phyloP scores from a whole-genome alignment of 805 yeast species.

The Pichia manshurica region DNA sequence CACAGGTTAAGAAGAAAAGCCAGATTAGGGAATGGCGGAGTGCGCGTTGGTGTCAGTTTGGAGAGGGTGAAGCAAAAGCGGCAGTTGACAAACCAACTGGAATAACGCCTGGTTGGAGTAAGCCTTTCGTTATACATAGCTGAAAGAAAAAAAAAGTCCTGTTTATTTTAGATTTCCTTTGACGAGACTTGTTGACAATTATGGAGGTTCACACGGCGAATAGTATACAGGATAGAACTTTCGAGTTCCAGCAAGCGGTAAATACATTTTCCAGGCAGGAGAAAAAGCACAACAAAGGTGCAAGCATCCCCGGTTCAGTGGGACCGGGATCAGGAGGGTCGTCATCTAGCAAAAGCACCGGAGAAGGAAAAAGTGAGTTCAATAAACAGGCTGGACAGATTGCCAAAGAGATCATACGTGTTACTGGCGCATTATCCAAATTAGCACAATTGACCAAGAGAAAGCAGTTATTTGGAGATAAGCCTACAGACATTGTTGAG shows the following conservation, averaged over 20 bases:
- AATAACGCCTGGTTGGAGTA: no score
- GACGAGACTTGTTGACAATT: no score
- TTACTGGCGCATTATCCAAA: slow-evolving; percentile 73
- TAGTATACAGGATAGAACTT: slow-evolving; percentile 72
- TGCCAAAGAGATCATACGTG: slow-evolving; percentile 83
- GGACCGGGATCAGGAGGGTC: no score
- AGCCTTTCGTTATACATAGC: no score
- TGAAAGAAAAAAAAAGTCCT: no score
- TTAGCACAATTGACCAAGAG: slow-evolving; percentile 78
- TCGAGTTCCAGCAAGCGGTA: slow-evolving; percentile 91
- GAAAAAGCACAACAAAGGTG: slow-evolving; percentile 13
- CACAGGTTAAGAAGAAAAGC: no score
- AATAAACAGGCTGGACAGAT: slow-evolving; percentile 68
- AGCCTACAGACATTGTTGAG: slow-evolving; percentile 90
- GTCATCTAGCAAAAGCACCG: slow-evolving; percentile 16
- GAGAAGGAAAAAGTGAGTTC: slow-evolving; percentile 46
- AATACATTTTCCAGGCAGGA: slow-evolving; percentile 57
- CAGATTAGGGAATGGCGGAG: no score
- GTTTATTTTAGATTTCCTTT: no score
- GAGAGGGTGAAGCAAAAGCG: no score
- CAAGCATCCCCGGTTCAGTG: not conserved
- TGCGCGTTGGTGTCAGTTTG: no score
- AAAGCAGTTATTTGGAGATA: slow-evolving; percentile 88
- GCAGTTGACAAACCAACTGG: no score
- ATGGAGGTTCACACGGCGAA: slow-evolving; percentile 27